Conservation (phyloP, 306 rosid species). For the Prunus salicina region DNA sequence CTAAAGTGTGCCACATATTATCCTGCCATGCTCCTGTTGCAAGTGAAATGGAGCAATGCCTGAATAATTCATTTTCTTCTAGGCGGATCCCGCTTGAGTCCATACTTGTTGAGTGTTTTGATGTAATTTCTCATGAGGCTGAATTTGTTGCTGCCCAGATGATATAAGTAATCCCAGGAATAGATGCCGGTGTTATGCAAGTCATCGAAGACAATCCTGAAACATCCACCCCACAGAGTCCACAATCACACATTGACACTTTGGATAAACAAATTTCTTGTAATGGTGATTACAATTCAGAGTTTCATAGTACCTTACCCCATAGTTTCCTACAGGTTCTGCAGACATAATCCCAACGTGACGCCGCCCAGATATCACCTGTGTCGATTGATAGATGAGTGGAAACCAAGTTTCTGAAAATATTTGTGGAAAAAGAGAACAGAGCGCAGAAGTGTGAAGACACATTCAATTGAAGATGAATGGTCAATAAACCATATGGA, state of each 20-base stretch:
- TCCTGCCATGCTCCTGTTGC: not conserved
- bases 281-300: not conserved
- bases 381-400: not conserved
- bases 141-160: conserved; percentile 74
- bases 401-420: not conserved
- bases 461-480: not conserved
- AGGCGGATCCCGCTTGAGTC: conserved; percentile 70
- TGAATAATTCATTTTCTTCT: conserved; percentile 64
- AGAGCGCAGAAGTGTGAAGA: not conserved
- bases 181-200: conserved; percentile 86
- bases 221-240: conserved; percentile 20
- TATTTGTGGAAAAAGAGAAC: not conserved
- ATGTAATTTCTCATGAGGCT: conserved; percentile 67
- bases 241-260: not conserved
- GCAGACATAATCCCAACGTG: conserved; percentile 82
- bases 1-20: not conserved
- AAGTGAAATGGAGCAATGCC: not conserved
- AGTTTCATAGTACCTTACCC: conserved; percentile 67
- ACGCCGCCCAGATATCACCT: conserved; percentile 80
- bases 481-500: not conserved
- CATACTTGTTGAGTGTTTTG: conserved; percentile 61
- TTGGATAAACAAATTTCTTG: not conserved
- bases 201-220: conserved; percentile 78
- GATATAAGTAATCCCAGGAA: conserved; percentile 78
- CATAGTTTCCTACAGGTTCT: conserved; percentile 88